Evolutionary conservation across 805 yeast genomes (phyloP).

Genomic region (Debaryomyces maramus): DNA sequence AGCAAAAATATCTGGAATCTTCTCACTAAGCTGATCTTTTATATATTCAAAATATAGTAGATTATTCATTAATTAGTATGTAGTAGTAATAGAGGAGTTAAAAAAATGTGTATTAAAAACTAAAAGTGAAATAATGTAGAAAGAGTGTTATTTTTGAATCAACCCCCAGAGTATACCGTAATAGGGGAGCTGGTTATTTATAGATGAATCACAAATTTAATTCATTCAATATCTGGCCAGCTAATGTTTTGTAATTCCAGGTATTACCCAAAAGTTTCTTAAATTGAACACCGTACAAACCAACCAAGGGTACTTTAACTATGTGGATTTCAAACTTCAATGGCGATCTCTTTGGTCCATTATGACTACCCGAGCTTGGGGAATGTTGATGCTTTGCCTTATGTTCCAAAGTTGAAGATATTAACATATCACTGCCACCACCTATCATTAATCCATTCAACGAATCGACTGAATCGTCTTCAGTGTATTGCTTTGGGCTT

Average conservation of each 20-base stretch:
- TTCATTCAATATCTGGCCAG: conserved; percentile 76
- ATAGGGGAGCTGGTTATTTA: too few relatives aligned
- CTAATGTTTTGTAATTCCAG: conserved; percentile 91
- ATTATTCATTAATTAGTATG: too few relatives aligned
- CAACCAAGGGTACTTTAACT: conserved; percentile 88
- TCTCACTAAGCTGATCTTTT: too few relatives aligned
- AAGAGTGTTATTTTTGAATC: background rate
- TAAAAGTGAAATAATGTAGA: background rate
- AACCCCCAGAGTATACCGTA: too few relatives aligned
- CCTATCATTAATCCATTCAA: conserved; percentile 51
- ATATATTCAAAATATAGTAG: too few relatives aligned
- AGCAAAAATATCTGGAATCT: too few relatives aligned
- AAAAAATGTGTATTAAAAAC: conserved; percentile 1
- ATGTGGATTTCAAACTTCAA: conserved; percentile 87
- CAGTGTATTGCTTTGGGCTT: conserved; percentile 26
- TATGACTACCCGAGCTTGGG: conserved; percentile 20
- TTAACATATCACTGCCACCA: conserved; percentile 59
- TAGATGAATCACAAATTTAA: conserved; percentile 53
- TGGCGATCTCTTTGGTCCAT: conserved; percentile 43
- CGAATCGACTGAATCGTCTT: conserved; percentile 63
- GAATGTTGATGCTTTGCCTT: conserved; percentile 37
- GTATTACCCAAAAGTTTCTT: conserved; percentile 92
- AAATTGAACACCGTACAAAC: conserved; percentile 91
- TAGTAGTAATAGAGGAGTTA: too few relatives aligned
- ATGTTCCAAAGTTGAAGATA: conserved; percentile 60